Conservation (phyloP, 2,329 filamentous ascomycete genomes). For the Taxawa tesnikishii region DNA sequence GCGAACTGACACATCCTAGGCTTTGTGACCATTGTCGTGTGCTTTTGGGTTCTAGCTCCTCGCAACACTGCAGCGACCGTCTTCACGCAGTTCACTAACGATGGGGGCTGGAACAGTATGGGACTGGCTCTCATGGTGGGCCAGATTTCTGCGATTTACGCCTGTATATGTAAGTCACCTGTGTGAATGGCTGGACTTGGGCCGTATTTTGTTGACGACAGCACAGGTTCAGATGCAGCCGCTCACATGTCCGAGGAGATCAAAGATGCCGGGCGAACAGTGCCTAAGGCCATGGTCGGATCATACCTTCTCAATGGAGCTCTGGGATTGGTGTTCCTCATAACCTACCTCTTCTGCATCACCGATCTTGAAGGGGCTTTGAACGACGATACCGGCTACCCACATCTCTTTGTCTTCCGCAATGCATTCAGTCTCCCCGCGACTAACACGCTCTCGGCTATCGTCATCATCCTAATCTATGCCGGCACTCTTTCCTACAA, state of each 20-base stretch:
- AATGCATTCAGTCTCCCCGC: constrained; percentile 16
- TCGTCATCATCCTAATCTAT: constrained; percentile 13
- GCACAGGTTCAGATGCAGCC: constrained; percentile 22
- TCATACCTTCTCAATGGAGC: constrained; percentile 22
- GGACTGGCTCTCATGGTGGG: constrained; percentile 33
- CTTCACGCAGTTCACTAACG: constrained; percentile 36
- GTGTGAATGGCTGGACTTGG: too few species aligned
- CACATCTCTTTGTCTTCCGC: constrained; percentile 24
- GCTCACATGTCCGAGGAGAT: constrained; percentile 33
- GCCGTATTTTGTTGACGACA: too few species aligned
- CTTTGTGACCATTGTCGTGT: constrained; percentile 39
- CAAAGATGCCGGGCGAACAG: constrained; percentile 25
- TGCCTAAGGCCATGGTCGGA: constrained; percentile 29
- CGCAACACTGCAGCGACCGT: constrained; percentile 28
- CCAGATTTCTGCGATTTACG: constrained; percentile 6
- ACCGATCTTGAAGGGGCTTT: constrained; percentile 18
- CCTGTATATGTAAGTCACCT: constrained; percentile 5
- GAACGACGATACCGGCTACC: constrained; percentile 15
- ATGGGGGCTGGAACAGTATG: constrained; percentile 30
- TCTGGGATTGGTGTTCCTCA: constrained; percentile 14
- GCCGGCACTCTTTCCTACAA: constrained; percentile 8
- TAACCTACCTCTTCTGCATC: constrained; percentile 18
- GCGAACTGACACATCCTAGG: too few species aligned
- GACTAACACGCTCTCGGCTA: constrained; percentile 11
- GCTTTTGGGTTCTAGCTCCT: constrained; percentile 30